phyloP scores from a whole-genome alignment of 306 rosid species.

The Prunus padus region DNA sequence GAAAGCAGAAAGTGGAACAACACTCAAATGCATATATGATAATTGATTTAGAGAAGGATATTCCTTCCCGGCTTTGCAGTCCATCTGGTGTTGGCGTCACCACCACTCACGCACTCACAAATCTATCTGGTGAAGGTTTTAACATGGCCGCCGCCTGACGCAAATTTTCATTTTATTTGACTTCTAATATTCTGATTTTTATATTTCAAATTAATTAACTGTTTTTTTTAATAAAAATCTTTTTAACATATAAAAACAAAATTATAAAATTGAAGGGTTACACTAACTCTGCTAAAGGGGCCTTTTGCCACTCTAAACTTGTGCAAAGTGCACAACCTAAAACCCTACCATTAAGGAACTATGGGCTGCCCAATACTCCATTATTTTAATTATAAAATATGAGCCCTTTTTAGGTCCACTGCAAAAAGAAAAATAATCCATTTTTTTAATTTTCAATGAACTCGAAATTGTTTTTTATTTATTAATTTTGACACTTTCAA shows the following conservation, averaged over 20 bases:
- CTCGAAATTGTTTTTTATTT: neutral
- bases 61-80: too few relatives aligned
- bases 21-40: neutral
- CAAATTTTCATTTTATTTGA: neutral
- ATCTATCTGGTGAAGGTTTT: conserved; percentile 7
- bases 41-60: too few relatives aligned
- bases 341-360: conserved; percentile 45
- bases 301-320: conserved; percentile 28
- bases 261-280: neutral
- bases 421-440: neutral
- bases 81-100: neutral
- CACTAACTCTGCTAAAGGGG: conserved; percentile 1
- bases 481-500: neutral
- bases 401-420: neutral
- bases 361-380: conserved; percentile 23
- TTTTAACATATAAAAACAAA: neutral
- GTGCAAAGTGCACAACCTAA: conserved; percentile 32
- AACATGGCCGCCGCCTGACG: neutral
- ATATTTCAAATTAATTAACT: neutral
- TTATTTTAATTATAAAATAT: neutral
- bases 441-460: neutral
- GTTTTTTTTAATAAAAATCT: too few relatives aligned
- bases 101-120: conserved; percentile 2
- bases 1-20: neutral
- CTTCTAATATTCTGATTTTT: neutral